phyloP scores from a whole-genome alignment of 805 yeast species.

The Lipomyces anomalus region DNA sequence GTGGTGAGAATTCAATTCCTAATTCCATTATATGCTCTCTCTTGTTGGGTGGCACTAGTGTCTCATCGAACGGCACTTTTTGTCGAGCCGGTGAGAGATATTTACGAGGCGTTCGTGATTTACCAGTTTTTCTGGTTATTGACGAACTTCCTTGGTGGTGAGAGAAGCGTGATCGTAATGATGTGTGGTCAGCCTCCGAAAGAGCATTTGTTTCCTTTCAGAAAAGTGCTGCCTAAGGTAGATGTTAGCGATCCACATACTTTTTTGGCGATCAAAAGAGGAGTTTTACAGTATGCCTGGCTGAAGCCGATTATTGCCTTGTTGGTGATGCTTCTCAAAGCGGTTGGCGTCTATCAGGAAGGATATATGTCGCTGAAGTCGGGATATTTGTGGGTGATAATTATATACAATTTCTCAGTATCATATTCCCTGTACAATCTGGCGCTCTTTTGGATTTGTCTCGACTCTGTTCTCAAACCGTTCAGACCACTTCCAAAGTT shows the following conservation, averaged over 20 bases:
- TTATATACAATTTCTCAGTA: conserved; percentile 73
- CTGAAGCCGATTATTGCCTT: conserved; percentile 76
- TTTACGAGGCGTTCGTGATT: conserved; percentile 93
- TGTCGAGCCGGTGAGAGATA: conserved; percentile 74
- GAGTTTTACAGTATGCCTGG: conserved; percentile 93
- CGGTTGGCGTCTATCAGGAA: conserved; percentile 46
- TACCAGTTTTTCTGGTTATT: conserved; percentile 84
- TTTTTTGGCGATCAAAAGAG: conserved; percentile 70
- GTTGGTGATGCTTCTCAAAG: conserved; percentile 44
- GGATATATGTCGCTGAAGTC: conserved; percentile 45
- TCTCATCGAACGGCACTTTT: conserved; percentile 40
- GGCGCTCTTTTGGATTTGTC: conserved; percentile 88
- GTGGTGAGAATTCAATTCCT: conserved; percentile 75
- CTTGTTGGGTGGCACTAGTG: conserved; percentile 33
- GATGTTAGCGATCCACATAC: conserved; percentile 85
- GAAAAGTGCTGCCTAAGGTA: conserved; percentile 45
- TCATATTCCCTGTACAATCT: conserved; percentile 75
- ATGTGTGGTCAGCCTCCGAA: conserved; percentile 70
- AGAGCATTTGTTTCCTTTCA: conserved; percentile 50
- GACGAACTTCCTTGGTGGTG: conserved; percentile 86
- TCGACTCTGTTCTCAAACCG: conserved; percentile 67
- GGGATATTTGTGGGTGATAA: conserved; percentile 56
- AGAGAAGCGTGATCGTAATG: conserved; percentile 68
- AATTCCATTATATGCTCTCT: conserved; percentile 28
- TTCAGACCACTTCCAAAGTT: conserved; percentile 83